Evolutionary conservation across 1,284 basidiomycete genomes (phyloP), one percentile per base, ranked within the genome.

Genomic region (Ustilago cynodontis): DNA sequence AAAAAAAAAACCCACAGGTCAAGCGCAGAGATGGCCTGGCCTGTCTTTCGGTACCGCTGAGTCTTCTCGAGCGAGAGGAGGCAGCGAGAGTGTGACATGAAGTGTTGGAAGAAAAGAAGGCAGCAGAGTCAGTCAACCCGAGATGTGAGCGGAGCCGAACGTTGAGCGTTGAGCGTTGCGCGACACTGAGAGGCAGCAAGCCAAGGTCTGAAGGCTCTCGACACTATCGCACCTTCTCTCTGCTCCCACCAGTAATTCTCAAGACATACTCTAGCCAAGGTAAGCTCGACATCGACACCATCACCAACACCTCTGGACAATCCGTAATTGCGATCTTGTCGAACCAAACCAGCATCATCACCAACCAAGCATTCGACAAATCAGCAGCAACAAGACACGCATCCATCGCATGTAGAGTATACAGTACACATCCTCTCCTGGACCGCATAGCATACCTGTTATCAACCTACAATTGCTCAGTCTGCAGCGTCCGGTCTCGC

Each of bases 261-360:
- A 78, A 71, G 68, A 71, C 65, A 77, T 65, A 77, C 69, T 72
- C 59, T 64, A 66, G 65, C 70, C 61, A 77, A 77, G 74, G 74
- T 77, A 66, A 77, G 74, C 61, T 72, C 52, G 53, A 69, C 59
- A 59, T 51, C 58, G 31, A 43, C 66, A 60, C 11, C 51, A 20
- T 53, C 57, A 47, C 24, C 35, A 18, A 47, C 57, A 50, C 43
- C 50, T 41, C 16, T 53, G 64, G 65, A 72, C 70, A 67, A 64
- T 63, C 56, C 57, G 57, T 39, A 59, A 50, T 50, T 64, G 64
- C 60, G 24, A 60, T 57, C 43, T 22, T 22, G 37, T 24, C 26
- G 41, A 28, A 29, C 35, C 54, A 52, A 13, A n/a, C 41, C 41
- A 22, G 3, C 33, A 20, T 18, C 29, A 37, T 18, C 60, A 57